Percentiles rank a stretch among this genome's conserved stretches.
Conservation (phyloP, 2,329 filamentous ascomycete genomes). For the Trichoderma guizhouense region DNA sequence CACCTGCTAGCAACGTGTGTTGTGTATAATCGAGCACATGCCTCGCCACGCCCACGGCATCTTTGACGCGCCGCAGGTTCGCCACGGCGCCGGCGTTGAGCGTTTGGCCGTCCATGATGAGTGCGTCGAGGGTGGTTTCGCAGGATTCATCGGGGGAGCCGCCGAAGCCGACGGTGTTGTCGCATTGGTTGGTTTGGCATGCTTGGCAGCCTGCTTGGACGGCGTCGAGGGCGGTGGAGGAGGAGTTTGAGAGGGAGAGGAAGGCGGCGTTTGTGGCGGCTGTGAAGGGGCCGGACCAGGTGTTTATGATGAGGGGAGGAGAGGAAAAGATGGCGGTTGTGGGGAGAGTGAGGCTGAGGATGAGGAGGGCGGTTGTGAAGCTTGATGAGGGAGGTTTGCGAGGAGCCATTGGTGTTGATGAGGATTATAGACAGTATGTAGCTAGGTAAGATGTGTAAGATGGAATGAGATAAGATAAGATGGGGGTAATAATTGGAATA, state of each 20-base stretch:
- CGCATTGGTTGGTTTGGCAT: slow-evolving; percentile 52
- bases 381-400: background rate
- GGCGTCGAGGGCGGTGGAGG: slow-evolving; percentile 48
- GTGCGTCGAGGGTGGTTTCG: slow-evolving; percentile 57
- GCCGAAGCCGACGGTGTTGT: slow-evolving; percentile 53
- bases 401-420: background rate
- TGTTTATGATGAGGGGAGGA: slow-evolving; percentile 52
- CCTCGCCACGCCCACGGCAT: slow-evolving; percentile 49
- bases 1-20: slow-evolving; percentile 51
- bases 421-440: background rate
- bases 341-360: slow-evolving; percentile 6
- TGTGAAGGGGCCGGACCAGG: slow-evolving; percentile 52
- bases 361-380: slow-evolving; percentile 19
- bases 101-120: slow-evolving; percentile 55
- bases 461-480: background rate
- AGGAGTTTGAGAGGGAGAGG: slow-evolving; percentile 29
- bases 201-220: slow-evolving; percentile 49
- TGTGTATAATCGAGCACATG: slow-evolving; percentile 49
- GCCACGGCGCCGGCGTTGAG: slow-evolving; percentile 54
- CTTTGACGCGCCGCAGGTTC: slow-evolving; percentile 45
- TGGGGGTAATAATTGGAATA: background rate
- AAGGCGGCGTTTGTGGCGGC: slow-evolving; percentile 52
- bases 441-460: background rate
- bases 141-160: slow-evolving; percentile 54
- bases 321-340: background rate